A percentile compares a stretch with the other conserved stretches of the same genome.
These are phyloP conservation scores for Phaeosphaeriaceae sp. DNA, from an alignment of 2,329 filamentous ascomycete genomes.

Conservation along the genomic window DNA sequence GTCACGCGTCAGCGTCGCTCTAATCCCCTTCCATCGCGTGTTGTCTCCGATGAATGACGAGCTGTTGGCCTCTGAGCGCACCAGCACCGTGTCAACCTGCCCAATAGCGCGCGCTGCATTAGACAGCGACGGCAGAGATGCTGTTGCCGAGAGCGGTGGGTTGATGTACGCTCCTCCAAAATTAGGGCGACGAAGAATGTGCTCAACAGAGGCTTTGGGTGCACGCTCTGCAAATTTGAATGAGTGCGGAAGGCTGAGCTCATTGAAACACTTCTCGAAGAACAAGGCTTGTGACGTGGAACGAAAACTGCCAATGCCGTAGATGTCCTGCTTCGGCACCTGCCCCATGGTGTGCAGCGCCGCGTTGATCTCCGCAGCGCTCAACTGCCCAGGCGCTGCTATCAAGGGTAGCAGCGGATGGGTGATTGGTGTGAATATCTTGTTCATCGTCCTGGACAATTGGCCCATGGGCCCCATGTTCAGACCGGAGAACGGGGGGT, in stretches of 20 bases:
- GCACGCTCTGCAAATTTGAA: conserved; percentile 77
- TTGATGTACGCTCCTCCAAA: conserved; percentile 86
- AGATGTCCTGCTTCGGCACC: conserved; percentile 79
- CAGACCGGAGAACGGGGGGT: conserved; percentile 79
- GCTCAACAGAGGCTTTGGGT: conserved; percentile 71
- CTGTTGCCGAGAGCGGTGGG: conserved; percentile 67
- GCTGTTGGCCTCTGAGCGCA: conserved; percentile 56
- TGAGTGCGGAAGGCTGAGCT: conserved; percentile 82
- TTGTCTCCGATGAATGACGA: conserved; percentile 75
- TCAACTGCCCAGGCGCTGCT: conserved; percentile 84
- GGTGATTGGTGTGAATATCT: conserved; percentile 86
- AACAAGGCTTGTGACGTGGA: conserved; percentile 83
- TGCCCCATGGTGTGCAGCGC: conserved; percentile 81
- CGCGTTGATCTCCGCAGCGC: conserved; percentile 83
- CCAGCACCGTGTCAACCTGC: conserved; percentile 81
- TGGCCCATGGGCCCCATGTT: conserved; percentile 91
- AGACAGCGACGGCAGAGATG: conserved; percentile 70
- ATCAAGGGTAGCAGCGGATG: conserved; percentile 84
- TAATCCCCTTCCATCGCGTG: conserved; percentile 83
- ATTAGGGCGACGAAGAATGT: conserved; percentile 73
- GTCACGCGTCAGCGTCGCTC: conserved; percentile 80
- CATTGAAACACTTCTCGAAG: conserved; percentile 71
- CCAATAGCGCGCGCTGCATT: conserved; percentile 81
- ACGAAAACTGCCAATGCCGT: conserved; percentile 76
- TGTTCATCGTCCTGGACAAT: conserved; percentile 82